These are phyloP conservation scores for Dictyophora rubrovolvata DNA, from an alignment of 768 basidiomycete genomes.

Conservation along the genomic window DNA sequence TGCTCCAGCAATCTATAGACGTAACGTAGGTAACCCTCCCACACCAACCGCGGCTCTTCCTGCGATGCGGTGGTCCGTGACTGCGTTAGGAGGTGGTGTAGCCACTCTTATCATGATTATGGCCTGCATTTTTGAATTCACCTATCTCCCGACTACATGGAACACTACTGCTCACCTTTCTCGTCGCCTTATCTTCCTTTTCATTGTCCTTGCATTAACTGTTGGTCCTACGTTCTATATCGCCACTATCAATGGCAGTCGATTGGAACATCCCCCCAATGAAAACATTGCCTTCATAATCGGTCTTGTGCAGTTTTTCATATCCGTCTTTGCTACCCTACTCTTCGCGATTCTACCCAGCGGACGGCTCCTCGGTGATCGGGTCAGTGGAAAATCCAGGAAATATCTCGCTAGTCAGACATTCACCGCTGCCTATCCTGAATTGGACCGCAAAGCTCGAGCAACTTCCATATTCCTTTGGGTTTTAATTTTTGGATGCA, in stretches of 20 bases:
- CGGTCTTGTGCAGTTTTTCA: conserved; percentile 87
- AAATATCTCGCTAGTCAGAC: conserved; percentile 99
- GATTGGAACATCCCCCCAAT: conserved; percentile 28
- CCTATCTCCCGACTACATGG: conserved; percentile 97
- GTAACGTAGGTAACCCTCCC: conserved; percentile 50
- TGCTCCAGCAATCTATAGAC: conserved; percentile 84
- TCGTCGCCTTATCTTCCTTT: conserved; percentile 83
- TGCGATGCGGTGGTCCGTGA: conserved; percentile 91
- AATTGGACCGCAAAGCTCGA: conserved; percentile 60
- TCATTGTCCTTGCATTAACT: conserved; percentile 87
- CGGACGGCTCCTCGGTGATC: conserved; percentile 97
- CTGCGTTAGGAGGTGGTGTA: conserved; percentile 92
- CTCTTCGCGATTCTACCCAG: conserved; percentile 86
- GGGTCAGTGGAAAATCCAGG: conserved; percentile 92
- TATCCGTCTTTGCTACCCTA: conserved; percentile 75
- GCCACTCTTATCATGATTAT: conserved; percentile 88
- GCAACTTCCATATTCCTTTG: conserved; percentile 79
- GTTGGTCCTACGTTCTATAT: conserved; percentile 92
- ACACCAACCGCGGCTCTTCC: conserved; percentile 69
- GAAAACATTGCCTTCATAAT: conserved; percentile 79
- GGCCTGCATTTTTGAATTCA: conserved; percentile 90
- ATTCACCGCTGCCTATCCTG: conserved; percentile 95
- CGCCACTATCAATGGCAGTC: conserved; percentile 59
- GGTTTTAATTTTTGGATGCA: conserved; percentile 92
- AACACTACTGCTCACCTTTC: conserved; percentile 96